Base-by-base conservation (phyloP, 305 asterid genomes). In the Solanum aculeatissimum region DNA sequence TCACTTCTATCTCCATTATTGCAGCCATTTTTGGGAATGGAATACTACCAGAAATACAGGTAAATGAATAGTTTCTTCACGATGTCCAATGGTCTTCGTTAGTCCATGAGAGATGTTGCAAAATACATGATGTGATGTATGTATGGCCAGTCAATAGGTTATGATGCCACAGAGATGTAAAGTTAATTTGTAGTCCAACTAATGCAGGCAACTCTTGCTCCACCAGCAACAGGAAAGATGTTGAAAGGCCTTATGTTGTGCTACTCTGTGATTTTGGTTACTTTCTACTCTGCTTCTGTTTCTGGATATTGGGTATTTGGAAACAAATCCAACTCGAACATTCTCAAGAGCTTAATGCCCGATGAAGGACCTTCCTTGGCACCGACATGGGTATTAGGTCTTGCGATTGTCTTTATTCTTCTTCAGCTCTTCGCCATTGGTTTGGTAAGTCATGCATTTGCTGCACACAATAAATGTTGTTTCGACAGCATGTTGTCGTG, bases 21-120 rank as follows among this genome's bases (percentile, higher is more conserved):
- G 99, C 99, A 82, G 95, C 98, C 87, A 96, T 95, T 70, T 96
- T 86, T 40, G 99, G 99, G 69, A 96, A 95, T 47, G 99, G 99
- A 79, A 95, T 96, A 70, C 93, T 96, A 10, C 98, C 99, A 6
- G 99, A 96, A 86, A 96, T 96, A 85, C 99, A 96, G 92, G 98
- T 94, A 74, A 54, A 12, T 77, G 54, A n/a, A 4, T 53, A 25
- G 55, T 19, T 68, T 16, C 25, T 62, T 75, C 35, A 25, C 10
- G 47, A 49, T 77, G 82, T 77, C 63, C 82, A 16, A 49, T 77
- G 47, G 7, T 75, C 82, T 27, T 51, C 18, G 3, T 16, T 77
- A 16, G 35, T 42, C 15, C 78, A 40, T 40, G n/a, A 21, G 21
- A 42, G n/a, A 42, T 43, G 53, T 69, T 0, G 9, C 38, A n/a